Base-by-base conservation (phyloP, 73 alveolate genomes). In the Paramecium bursaria region DNA sequence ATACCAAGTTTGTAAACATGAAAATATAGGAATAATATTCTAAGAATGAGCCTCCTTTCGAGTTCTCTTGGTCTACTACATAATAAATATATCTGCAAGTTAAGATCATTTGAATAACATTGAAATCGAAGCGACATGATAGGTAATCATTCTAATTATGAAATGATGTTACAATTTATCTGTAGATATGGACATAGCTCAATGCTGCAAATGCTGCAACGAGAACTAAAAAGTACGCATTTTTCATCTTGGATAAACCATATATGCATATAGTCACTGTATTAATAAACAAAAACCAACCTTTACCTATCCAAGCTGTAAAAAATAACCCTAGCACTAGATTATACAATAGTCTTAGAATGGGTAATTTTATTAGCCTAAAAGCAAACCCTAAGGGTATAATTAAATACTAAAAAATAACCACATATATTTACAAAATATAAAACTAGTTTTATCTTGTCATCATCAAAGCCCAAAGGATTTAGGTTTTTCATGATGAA, bases 1-100 rank as follows among this genome's bases (percentile, higher is more conserved):
- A 35, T 15, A 67, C 82, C 30, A 67, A 67, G 21, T 67, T 67
- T 1, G 82, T 53, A 44, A 67, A 67, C 82, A 67, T 67, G 46
- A 33, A 67, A 19, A 67, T 42, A 47, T 67, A 67, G 19, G 82
- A 67, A 25, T 19, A 67, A 67, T 67, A 67, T 47, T 25, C 21
- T 47, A 42, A 21, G 10, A 67, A 67, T 9, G 57, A 35, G 13
- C 33, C 3, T 13, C 10, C 48, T 27, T 67, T 67, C 21, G 46
- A 35, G 44, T n/a, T n/a, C n/a, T n/a, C n/a, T n/a, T 21, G 17
- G 46, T 67, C 82, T 39, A 42, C 26, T 17, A 57, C 82, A 67
- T 67, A 67, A 42, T 25, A 67, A 11, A 67, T 67, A 13, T 67
- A 67, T 67, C 82, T 67, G 17, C 60, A 35, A 17, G 82, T 67